Conservation (phyloP, 148 eudicot genomes). For the Fagopyrum homotropicum region DNA sequence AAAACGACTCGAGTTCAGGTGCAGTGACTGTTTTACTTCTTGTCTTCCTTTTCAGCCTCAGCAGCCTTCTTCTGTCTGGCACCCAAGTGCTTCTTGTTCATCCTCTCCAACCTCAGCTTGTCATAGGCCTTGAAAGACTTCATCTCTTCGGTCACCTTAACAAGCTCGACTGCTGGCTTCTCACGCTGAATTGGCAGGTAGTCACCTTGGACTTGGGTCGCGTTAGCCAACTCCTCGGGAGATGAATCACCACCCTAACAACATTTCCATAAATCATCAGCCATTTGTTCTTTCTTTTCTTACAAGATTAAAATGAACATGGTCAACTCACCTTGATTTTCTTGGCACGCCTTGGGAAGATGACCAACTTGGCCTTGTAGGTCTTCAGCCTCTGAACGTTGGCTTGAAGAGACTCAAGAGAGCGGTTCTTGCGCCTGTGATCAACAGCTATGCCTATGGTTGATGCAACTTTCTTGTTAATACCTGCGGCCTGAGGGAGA, state of each 20-base stretch:
- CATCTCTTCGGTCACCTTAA: conserved; percentile 47
- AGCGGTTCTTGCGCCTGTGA: conserved; percentile 67
- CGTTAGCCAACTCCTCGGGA: conserved; percentile 52
- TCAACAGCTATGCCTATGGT: conserved; percentile 76
- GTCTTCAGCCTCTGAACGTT: conserved; percentile 73
- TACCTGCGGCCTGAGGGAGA: conserved; percentile 50
- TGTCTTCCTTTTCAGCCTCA: conserved; percentile 59
- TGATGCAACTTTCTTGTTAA: conserved; percentile 64
- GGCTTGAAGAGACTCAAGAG: conserved; percentile 57
- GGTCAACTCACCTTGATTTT: conserved; percentile 42
- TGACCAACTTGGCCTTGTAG: conserved; percentile 77
- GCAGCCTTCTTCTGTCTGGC: conserved; percentile 47
- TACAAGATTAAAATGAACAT: not conserved
- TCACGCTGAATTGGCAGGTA: conserved; percentile 41
- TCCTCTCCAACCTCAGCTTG: conserved; percentile 50
- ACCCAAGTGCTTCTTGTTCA: conserved; percentile 42
- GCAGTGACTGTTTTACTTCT: conserved; percentile 21
- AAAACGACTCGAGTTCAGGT: not conserved
- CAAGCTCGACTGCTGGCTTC: conserved; percentile 39
- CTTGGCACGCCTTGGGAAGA: conserved; percentile 60
- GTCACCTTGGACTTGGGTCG: conserved; percentile 48
- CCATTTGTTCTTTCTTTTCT: not conserved
- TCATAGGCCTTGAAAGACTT: conserved; percentile 44
- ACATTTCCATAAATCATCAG: not conserved
- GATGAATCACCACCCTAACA: conserved; percentile 52